Evolutionary conservation across 108 stramenopile genomes (phyloP).

Genomic region (Epipyxis sp.): DNA sequence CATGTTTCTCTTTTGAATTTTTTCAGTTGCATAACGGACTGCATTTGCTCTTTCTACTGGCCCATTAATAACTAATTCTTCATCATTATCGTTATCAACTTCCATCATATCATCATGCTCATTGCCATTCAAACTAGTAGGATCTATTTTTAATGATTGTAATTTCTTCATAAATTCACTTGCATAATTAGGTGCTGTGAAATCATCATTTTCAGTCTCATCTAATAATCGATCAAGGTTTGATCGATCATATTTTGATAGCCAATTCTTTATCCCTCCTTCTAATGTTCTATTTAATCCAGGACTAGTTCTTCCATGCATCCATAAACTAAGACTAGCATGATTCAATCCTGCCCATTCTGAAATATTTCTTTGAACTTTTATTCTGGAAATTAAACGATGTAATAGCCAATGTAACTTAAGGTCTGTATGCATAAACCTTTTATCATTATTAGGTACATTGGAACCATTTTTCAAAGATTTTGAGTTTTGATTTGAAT

Average conservation of each 20-base stretch:
- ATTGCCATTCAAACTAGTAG: too few relatives aligned
- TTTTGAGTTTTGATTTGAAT: background rate
- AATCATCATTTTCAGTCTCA: too few relatives aligned
- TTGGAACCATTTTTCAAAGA: too few relatives aligned
- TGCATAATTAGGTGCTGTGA: too few relatives aligned
- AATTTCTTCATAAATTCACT: too few relatives aligned
- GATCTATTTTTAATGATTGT: too few relatives aligned
- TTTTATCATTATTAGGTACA: background rate
- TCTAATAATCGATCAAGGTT: background rate
- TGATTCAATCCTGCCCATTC: background rate
- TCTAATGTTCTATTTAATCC: background rate
- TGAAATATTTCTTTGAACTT: background rate
- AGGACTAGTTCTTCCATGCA: conserved; percentile 4
- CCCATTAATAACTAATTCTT: too few relatives aligned
- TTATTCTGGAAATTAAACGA: background rate
- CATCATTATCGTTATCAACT: too few relatives aligned
- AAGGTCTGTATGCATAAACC: background rate
- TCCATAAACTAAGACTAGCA: conserved; percentile 10
- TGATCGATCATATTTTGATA: background rate
- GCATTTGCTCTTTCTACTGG: too few relatives aligned
- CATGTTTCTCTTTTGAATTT: too few relatives aligned
- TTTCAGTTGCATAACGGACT: too few relatives aligned
- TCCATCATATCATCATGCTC: too few relatives aligned
- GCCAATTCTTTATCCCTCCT: background rate
- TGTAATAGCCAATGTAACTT: background rate